Percentiles rank a stretch among this genome's conserved stretches.
phyloP scores from a whole-genome alignment of 2,329 filamentous ascomycete genomes.

The Penicillium psychrosexuale region DNA sequence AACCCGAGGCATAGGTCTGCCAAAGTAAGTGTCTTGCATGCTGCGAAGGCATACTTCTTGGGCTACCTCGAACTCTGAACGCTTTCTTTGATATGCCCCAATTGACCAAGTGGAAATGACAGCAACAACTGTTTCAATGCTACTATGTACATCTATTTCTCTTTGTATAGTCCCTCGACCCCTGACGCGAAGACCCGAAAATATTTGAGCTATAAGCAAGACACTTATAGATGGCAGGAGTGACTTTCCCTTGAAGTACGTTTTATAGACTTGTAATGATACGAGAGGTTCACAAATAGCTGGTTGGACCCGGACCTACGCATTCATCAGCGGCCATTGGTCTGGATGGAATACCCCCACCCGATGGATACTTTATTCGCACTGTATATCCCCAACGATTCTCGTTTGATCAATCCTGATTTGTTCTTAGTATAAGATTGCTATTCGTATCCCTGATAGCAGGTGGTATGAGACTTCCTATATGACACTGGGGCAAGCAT shows the following conservation, averaged over 20 bases:
- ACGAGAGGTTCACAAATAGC: not conserved
- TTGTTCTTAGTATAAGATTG: not conserved
- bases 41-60: not conserved
- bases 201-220: not conserved
- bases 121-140: not conserved
- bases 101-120: not conserved
- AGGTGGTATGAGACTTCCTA: not conserved
- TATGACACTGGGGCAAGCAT: not conserved
- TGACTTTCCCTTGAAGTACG: not conserved
- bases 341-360: not conserved
- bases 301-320: not conserved
- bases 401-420: not conserved
- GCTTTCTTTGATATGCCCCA: not conserved
- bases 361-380: not conserved
- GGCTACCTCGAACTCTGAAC: not conserved
- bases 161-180: not conserved
- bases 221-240: constrained; percentile 8
- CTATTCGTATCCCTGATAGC: not conserved
- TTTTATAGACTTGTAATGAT: not conserved
- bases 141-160: not conserved
- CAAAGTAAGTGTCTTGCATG: not conserved
- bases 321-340: not conserved
- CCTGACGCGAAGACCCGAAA: too few species aligned
- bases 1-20: not conserved
- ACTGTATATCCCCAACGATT: not conserved